Percentiles rank a stretch among this genome's conserved stretches.
These are phyloP conservation scores for Neoascochyta sp. DNA, from an alignment of 2,329 filamentous ascomycete species.

Conservation along the genomic window DNA sequence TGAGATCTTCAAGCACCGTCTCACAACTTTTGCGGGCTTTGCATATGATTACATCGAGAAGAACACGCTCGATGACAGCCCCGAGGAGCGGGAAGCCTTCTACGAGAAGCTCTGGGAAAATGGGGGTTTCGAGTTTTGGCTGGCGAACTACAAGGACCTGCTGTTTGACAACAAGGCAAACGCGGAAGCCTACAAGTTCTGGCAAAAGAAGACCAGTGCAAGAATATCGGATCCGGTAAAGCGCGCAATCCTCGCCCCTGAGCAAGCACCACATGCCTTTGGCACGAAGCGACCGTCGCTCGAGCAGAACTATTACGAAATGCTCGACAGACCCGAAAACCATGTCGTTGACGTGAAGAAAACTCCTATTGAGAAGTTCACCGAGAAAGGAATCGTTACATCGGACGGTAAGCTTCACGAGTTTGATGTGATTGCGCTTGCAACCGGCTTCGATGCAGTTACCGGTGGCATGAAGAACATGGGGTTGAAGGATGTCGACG, in stretches of 20 bases:
- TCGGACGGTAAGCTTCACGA: slow-evolving; percentile 41
- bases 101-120: slow-evolving; percentile 42
- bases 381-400: slow-evolving; percentile 40
- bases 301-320: slow-evolving; percentile 48
- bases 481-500: slow-evolving; percentile 38
- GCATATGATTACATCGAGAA: slow-evolving; percentile 54
- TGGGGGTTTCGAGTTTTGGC: slow-evolving; percentile 43
- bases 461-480: slow-evolving; percentile 44
- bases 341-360: slow-evolving; percentile 44
- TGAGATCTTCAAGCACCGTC: slow-evolving; percentile 51
- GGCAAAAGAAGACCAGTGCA: slow-evolving; percentile 43
- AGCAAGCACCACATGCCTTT: slow-evolving; percentile 44
- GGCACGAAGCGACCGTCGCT: slow-evolving; percentile 48
- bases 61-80: slow-evolving; percentile 49
- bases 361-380: slow-evolving; percentile 40
- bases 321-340: slow-evolving; percentile 44
- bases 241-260: slow-evolving; percentile 46
- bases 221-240: slow-evolving; percentile 45
- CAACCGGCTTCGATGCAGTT: slow-evolving; percentile 47
- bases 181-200: slow-evolving; percentile 46
- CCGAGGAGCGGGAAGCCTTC: slow-evolving; percentile 44
- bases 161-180: slow-evolving; percentile 44
- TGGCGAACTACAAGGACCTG: slow-evolving; percentile 43
- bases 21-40: slow-evolving; percentile 58
- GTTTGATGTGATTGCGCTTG: slow-evolving; percentile 45